phyloP scores from a whole-genome alignment of 1,284 basidiomycete genomes.

The Trichosporon faecale region DNA sequence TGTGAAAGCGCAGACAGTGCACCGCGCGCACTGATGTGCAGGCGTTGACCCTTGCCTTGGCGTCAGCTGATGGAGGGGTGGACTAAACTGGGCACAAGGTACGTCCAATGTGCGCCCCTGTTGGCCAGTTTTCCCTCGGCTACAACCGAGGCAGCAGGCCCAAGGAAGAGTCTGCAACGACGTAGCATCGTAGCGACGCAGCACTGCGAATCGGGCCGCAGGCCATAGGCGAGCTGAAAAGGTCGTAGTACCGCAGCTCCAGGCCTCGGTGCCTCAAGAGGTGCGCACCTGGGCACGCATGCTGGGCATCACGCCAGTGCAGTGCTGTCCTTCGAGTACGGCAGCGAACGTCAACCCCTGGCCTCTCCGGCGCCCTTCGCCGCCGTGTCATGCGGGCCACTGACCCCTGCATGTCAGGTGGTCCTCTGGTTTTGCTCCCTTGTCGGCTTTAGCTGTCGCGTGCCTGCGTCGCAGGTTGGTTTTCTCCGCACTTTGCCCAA shows the following conservation, averaged over 20 bases:
- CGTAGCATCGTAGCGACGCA: no score
- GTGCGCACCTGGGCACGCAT: no score
- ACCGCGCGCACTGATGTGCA: not conserved
- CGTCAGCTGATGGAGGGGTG: conserved; percentile 6
- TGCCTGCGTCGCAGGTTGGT: conserved; percentile 2
- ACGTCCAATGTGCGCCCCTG: not conserved
- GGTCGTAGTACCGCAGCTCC: no score
- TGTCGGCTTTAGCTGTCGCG: conserved; percentile 3
- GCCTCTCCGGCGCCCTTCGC: not conserved
- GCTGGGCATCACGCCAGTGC: no score
- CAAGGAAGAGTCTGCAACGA: not conserved
- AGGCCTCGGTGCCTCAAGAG: no score
- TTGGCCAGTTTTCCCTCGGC: not conserved
- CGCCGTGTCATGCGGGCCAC: not conserved
- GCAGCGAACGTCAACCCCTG: not conserved
- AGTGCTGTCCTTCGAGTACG: no score
- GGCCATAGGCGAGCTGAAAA: no score
- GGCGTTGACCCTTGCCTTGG: not conserved
- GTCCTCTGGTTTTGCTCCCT: not conserved
- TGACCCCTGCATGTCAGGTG: not conserved
- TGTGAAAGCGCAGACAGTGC: not conserved
- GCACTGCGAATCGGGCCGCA: not conserved
- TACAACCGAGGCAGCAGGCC: not conserved
- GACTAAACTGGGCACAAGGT: conserved; percentile 7
- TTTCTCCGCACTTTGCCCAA: conserved; percentile 6